Base-by-base conservation (phyloP, 2,329 filamentous ascomycete genomes). In the Hypoxylon sp. region DNA sequence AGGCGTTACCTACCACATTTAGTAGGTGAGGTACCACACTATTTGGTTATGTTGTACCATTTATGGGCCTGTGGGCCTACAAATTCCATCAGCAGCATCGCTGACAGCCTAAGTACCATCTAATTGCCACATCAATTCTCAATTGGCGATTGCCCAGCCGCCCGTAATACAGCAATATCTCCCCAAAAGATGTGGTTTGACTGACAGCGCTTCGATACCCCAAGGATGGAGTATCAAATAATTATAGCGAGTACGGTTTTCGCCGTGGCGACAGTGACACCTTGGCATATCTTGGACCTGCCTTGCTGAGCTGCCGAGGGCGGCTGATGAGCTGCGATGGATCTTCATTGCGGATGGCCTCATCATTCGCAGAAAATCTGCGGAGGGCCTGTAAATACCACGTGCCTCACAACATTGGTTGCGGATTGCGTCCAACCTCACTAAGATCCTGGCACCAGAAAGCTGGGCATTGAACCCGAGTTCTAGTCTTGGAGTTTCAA, bases 341-440 rank as follows among this genome's bases (percentile, higher is more conserved):
- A 16, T 14, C 23, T 23, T 29, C 23, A 47, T 19, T 16, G 19
- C 16, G 9, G 65, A 58, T 45, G 29, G 23, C 48, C 61, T 68
- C 61, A 61, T 56, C 37, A 58, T 50, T 48, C 39, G 32, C 51
- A 46, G 50, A 3, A 60, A 50, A 65, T 65, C 65, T 62, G 43
- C 43, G 47, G 48, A 37, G 47, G 19, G 12, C 23, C 16, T 27
- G 58, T 30, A 39, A 47, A 61, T 37, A 58, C 58, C 65, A 65
- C 65, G 65, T 68, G 62, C 62, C 37, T 64, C 34, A 57, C 32
- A 27, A 60, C 54, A 68, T 63, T 68, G 65, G 62, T 21, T 63
- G 58, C 14, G 39, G 34, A 60, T n/a, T 56, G 58, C 60, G 58
- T 54, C 62, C 51, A 50, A 65, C 57, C 23, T 46, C 9, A 23